phyloP scores from a whole-genome alignment of 208 protist genomes.

The Crithidia sp. region DNA sequence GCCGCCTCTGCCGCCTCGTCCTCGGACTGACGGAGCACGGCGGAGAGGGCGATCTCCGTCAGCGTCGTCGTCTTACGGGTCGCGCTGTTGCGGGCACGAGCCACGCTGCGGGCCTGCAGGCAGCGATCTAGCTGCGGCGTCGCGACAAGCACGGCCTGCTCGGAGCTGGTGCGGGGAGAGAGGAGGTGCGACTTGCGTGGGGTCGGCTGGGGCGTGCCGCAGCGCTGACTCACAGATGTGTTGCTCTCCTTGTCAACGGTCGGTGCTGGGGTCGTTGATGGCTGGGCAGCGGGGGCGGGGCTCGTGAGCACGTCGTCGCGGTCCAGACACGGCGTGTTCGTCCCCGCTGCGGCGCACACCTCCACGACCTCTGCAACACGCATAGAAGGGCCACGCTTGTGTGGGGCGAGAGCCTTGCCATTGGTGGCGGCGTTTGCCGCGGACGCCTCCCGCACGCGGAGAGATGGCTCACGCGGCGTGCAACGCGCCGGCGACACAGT shows the following conservation, averaged over 20 bases:
- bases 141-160: neutral
- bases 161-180: neutral
- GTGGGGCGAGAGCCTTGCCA: neutral
- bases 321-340: no score
- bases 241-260: neutral
- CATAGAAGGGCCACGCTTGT: neutral
- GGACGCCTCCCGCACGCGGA: conserved; percentile 22
- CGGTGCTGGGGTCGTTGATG: neutral
- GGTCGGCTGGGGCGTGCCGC: conserved; percentile 5
- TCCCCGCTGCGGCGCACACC: neutral
- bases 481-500: conserved; percentile 1
- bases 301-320: neutral
- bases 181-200: conserved; percentile 4
- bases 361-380: neutral
- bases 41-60: conserved; percentile 24
- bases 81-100: conserved; percentile 1
- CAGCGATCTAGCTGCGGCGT: conserved; percentile 7
- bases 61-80: neutral
- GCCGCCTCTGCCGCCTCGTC: neutral
- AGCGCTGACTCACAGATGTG: no score
- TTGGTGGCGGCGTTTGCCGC: neutral
- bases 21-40: conserved; percentile 10
- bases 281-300: neutral
- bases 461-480: conserved; percentile 5
- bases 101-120: conserved; percentile 2